phyloP scores from a whole-genome alignment of 1,139 yeast species.

The Pichia sp. region DNA sequence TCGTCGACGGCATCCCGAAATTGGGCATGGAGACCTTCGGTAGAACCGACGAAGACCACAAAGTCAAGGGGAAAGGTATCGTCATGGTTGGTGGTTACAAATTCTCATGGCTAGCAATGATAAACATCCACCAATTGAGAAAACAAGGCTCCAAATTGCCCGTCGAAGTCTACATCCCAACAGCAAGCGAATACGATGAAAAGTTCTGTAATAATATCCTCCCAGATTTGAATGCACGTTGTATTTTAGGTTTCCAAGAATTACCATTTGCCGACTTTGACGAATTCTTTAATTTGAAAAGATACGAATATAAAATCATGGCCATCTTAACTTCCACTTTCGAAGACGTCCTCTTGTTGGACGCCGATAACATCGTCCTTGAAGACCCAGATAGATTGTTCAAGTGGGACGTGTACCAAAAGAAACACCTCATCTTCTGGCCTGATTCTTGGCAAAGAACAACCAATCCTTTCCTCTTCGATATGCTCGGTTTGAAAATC shows the following conservation, averaged over 20 bases:
- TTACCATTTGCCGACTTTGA: conserved; percentile 27
- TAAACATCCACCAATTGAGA: conserved; percentile 52
- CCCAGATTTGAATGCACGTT: conserved; percentile 46
- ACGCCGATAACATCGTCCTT: conserved; percentile 67
- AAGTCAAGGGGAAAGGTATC: conserved; percentile 47
- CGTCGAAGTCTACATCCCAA: conserved; percentile 59
- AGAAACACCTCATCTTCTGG: conserved; percentile 51
- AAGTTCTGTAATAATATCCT: conserved; percentile 46
- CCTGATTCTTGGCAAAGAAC: conserved; percentile 72
- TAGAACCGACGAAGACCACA: conserved; percentile 8
- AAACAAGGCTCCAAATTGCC: conserved; percentile 53
- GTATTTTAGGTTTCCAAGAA: conserved; percentile 34
- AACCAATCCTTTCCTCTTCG: conserved; percentile 57
- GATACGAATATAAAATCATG: conserved; percentile 62
- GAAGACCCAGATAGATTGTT: conserved; percentile 53
- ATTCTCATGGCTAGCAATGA: conserved; percentile 52
- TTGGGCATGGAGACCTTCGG: conserved; percentile 26
- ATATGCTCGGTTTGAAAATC: conserved; percentile 47
- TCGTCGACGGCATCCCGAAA: conserved; percentile 16
- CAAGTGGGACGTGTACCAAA: conserved; percentile 33
- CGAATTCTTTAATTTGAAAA: conserved; percentile 41
- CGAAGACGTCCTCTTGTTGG: conserved; percentile 58
- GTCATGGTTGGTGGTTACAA: conserved; percentile 64
- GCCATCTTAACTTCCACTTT: conserved; percentile 60
- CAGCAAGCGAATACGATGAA: conserved; percentile 46